Base-by-base conservation (phyloP, 1,284 basidiomycete genomes). In the Testicularia cyperi region DNA sequence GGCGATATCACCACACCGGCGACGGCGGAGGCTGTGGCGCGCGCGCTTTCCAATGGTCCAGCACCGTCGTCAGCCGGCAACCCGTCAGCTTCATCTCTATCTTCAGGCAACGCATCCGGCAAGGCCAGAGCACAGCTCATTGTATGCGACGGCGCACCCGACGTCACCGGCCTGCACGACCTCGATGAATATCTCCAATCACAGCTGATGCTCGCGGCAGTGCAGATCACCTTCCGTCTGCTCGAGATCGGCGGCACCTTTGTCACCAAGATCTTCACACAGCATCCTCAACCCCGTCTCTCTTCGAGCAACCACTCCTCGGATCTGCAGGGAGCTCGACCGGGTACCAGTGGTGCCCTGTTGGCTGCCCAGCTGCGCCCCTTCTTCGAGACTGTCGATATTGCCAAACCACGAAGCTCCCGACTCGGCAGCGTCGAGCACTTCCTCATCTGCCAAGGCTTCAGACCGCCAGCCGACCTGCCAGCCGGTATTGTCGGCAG, bases 61-160 rank as follows among this genome's bases (percentile, higher is more conserved):
- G 24, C 38, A n/a, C 28, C 45, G 2, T 12, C 27, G 19, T 20
- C 32, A 3, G 12, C 37, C 5, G 5, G 24, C 14, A 22, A 16
- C 43, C 21, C n/a, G n/a, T n/a, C n/a, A n/a, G n/a, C n/a, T n/a
- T n/a, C n/a, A n/a, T n/a, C n/a, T n/a, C n/a, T n/a, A n/a, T n/a
- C n/a, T n/a, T n/a, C n/a, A n/a, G n/a, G n/a, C n/a, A 22, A 20
- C 12, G 20, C 33, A 9, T 9, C 8, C 8, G 8, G 18, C 6
- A 23, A 9, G 12, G 69, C 78, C 6, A 77, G 79, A 39, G 81
- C 81, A 0, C 80, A 83, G 45, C 71, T 83, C 26, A 81, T 83
- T 21, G 79, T 83, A 2, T 83, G 82, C 56, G 82, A 83, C 53
- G 82, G 82, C 8, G 82, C 82, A 14, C 82, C 82, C 3, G 82